Base-by-base conservation (phyloP, 495 filamentous ascomycete genomes). In the Annulohypoxylon nitens region DNA sequence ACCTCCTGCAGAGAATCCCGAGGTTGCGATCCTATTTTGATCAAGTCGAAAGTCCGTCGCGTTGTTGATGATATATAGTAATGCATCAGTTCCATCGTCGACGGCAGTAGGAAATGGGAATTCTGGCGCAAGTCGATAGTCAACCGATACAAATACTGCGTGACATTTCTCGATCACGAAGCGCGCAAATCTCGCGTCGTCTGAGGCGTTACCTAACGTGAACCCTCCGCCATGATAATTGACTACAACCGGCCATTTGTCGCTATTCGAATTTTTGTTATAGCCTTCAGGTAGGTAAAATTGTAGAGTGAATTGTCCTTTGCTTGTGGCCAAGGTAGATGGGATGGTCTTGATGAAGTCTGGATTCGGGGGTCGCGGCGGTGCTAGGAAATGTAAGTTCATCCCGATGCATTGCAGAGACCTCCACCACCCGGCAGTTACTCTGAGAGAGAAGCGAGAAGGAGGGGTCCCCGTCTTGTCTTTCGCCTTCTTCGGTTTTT, bases 1-100 rank as follows among this genome's bases (percentile, higher is more conserved):
- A 11, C 90, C 95, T 2, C 95, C 95, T 1, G 93, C 93, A 0
- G 91, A 94, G 81, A 98, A 98, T 14, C 95, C 95, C 4, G 88
- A 93, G 9, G 95, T 81, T 2, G 90, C 92, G 14, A 97, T 88
- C 53, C 76, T 77, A 39, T 69, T 67, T 10, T 78, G 76, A 41
- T 86, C 80, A 25, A 86, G 74, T 48, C 78, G 74, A 4, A 84
- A 75, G 18, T 91, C 87, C 0, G 79, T 77, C 0, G 90, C 88
- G 73, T 92, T 83, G 0, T 81, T 78, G 20, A 90, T 86, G 0
- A 95, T 79, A 74, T 91, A 92, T 6, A 93, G 80, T 1, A 94
- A 66, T 0, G 91, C 90, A 48, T 91, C 91, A 6, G 89, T 90
- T 2, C 90, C 89, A 72, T 97, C 93, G 53, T 95, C 91, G 4